Base-by-base conservation (phyloP, 192 early-diverging fungal genomes). In the Coemansia sp. region DNA sequence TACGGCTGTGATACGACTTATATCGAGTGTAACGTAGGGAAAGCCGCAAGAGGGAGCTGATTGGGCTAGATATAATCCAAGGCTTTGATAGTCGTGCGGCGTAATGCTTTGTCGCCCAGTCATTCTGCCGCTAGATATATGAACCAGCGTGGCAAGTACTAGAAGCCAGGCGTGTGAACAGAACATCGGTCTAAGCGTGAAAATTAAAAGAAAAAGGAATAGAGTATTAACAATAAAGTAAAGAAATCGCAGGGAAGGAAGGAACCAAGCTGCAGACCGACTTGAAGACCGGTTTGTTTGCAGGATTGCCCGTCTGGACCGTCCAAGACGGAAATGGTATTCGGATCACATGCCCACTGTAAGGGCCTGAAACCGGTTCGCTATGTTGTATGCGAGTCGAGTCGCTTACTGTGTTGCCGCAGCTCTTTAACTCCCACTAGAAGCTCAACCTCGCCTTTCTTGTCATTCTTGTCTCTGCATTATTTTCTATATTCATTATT, bases 41-140 rank as follows among this genome's bases (percentile, higher is more conserved):
- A 75, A 82, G 11, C 86, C 86, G 67, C 86, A 87, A 10, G 74
- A 77, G 11, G 86, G 86, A 9, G 86, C 84, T 16, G 85, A 85
- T 17, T 40, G 62, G 23, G 77, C 77, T 10, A 86, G 71, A 19
- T 72, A 75, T 1, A 33, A 38, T 35, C 84, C 86, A 38, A 87
- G 61, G 50, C 70, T 69, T 23, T 78, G 70, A 68, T 84, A 84
- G 74, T 84, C 76, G 52, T 84, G 82, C 6, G 82, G 82, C 17
- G 82, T 79, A 44, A 84, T 84, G 64, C 50, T 68, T 62, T 79
- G 73, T 55, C 66, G 68, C 11, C 82, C 82, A 33, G 64, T 73
- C 70, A 84, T 76, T 6, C n/a, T n/a, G 19, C 58, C 72, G 33
- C 28, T 19, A 6, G 52, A 23, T 5, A 21, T 4, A 35, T 55